These are phyloP conservation scores for Juncus inflexus DNA, from an alignment of 176 grass and related monocot species.

Conservation along the genomic window DNA sequence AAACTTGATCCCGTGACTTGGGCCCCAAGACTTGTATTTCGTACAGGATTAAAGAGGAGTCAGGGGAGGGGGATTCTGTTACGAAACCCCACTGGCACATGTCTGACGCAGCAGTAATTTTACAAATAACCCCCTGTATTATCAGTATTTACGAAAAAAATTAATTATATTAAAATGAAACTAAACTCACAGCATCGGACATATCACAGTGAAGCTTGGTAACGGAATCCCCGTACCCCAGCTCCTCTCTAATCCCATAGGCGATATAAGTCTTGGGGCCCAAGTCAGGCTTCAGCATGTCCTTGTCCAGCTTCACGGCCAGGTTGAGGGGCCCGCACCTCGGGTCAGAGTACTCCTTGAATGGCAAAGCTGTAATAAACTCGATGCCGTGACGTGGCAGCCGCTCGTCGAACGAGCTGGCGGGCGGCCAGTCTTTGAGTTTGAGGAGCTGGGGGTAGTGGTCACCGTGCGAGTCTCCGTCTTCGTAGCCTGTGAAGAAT, in stretches of 20 bases:
- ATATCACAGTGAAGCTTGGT: constrained; percentile 91
- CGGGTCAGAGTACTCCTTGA: constrained; percentile 74
- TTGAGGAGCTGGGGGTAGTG: constrained; percentile 62
- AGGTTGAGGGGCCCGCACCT: constrained; percentile 68
- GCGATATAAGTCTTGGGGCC: constrained; percentile 90
- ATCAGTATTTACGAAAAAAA: too few species aligned
- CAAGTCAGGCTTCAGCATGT: constrained; percentile 56
- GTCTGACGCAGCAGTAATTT: too few species aligned
- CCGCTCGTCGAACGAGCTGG: constrained; percentile 60
- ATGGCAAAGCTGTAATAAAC: constrained; percentile 65
- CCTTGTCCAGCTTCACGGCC: constrained; percentile 37
- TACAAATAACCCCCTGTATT: too few species aligned
- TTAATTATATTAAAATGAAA: neutral
- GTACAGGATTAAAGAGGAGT: too few species aligned
- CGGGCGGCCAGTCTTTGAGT: constrained; percentile 77
- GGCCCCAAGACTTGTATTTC: neutral
- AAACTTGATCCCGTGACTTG: constrained; percentile 60
- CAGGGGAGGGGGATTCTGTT: too few species aligned
- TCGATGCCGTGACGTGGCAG: constrained; percentile 63
- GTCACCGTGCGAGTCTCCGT: constrained; percentile 26
- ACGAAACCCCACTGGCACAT: too few species aligned
- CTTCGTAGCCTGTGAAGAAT: constrained; percentile 66
- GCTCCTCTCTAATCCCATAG: constrained; percentile 70
- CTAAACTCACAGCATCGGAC: constrained; percentile 73
- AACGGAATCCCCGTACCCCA: constrained; percentile 77